Conservation (phyloP, 1,284 basidiomycete genomes). For the Apiotrichum sp. region DNA sequence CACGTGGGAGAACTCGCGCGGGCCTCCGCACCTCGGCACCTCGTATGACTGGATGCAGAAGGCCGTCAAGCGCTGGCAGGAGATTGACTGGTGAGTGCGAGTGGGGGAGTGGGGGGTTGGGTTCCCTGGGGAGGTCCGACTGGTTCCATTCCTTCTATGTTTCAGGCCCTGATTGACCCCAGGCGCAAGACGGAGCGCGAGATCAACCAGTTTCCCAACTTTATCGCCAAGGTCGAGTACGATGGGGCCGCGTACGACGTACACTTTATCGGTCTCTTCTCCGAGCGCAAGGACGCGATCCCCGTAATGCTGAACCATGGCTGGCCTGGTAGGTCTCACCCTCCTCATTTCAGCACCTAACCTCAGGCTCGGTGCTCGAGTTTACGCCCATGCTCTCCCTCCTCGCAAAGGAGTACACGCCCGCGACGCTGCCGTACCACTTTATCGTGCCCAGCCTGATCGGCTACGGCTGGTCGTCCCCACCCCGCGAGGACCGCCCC, state of each 20-base stretch:
- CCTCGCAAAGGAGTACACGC: constrained; percentile 25
- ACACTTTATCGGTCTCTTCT: constrained; percentile 38
- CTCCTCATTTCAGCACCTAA: neutral
- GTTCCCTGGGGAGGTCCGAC: too few relatives aligned
- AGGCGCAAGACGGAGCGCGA: constrained; percentile 27
- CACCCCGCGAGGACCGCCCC: constrained; percentile 33
- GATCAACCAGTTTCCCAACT: constrained; percentile 28
- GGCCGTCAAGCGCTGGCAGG: constrained; percentile 22
- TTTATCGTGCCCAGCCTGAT: constrained; percentile 34
- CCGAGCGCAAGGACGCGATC: constrained; percentile 28
- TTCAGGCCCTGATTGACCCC: neutral
- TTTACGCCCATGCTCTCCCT: constrained; percentile 34
- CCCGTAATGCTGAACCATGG: constrained; percentile 43
- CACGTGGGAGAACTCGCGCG: constrained; percentile 37
- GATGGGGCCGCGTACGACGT: constrained; percentile 20
- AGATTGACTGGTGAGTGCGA: constrained; percentile 25
- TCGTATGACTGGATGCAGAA: constrained; percentile 23
- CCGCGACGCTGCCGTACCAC: constrained; percentile 28
- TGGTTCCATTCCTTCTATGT: too few relatives aligned
- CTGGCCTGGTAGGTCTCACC: constrained; percentile 34
- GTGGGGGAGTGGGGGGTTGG: neutral
- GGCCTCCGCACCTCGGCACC: constrained; percentile 19
- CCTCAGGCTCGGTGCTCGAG: constrained; percentile 33
- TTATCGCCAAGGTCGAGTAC: constrained; percentile 17
- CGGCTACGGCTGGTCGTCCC: constrained; percentile 39